Evolutionary conservation across 2,329 filamentous ascomycete genomes (phyloP), one percentile per base, ranked within the genome.

Genomic region (Paraconiothyrium brasiliense): DNA sequence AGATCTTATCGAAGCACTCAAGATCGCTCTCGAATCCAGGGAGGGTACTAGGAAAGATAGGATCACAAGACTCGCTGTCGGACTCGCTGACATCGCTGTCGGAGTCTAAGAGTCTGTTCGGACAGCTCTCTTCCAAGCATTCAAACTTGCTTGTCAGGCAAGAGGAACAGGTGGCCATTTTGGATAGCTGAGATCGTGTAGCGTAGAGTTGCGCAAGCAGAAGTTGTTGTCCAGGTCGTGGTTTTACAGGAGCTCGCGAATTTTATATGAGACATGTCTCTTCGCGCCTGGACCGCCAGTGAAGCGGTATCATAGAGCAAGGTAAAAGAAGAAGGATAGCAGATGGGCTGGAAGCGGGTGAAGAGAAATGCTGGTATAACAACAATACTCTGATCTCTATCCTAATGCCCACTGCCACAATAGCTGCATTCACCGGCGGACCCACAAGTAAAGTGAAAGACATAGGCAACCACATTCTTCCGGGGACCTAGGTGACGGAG

Each of bases 281-380:
- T 32, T 47, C 4, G 24, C 37, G 30, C 54, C 54, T 56, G 9
- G 11, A 47, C 43, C 13, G 27, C n/a, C n/a, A 24, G 43, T 56
- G 54, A 56, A 56, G 54, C 20, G 48, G 54, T 30, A 44, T 56
- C 13, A 22, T 20, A 37, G 1, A 24, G 30, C 27, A 48, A 56
- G n/a, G 37, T 27, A 39, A 47, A 34, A 16, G 10, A 20, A 8
- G 1, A 8, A 46, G 1, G 24, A 22, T 4, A 44, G 32, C 7
- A 39, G 4, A 16, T 13, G 41, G 48, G 6, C 9, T 30, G 20
- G 27, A 37, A 37, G 39, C 6, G 24, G 6, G 54, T 47, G 50
- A 52, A 41, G 27, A 48, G 10, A 4, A 49, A n/a, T 46, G 24
- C 3, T 49, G 46, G 14, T 49, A 37, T 41, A 41, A 20, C 39